Conservation (phyloP, 768 basidiomycete species). For the Rhodocollybia butyracea region DNA sequence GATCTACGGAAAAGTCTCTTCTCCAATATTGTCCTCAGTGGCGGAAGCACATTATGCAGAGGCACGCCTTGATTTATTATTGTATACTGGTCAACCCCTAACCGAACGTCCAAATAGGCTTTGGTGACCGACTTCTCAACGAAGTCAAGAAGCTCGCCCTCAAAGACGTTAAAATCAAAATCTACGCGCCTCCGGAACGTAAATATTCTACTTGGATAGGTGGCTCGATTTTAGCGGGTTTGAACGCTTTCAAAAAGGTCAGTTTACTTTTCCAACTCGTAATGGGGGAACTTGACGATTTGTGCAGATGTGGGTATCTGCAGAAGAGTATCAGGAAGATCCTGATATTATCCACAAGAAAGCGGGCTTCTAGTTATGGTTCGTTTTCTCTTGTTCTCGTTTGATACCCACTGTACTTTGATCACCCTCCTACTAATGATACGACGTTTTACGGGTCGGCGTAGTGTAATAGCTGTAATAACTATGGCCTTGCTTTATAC, state of each 20-base stretch:
- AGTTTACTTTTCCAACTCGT: conserved; percentile 6
- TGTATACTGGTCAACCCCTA: not conserved
- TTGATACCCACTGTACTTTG: conserved; percentile 10
- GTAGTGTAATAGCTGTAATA: conserved; percentile 4
- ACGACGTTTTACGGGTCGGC: not conserved
- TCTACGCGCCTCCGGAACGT: conserved; percentile 98
- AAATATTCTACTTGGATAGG: conserved; percentile 98
- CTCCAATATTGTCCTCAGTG: conserved; percentile 95
- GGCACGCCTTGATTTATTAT: conserved; percentile 45
- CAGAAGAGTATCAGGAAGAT: conserved; percentile 99
- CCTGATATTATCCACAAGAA: conserved; percentile 98
- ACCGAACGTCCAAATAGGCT: conserved; percentile 45
- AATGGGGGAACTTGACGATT: conserved; percentile 11
- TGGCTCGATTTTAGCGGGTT: conserved; percentile 91
- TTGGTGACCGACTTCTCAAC: conserved; percentile 92
- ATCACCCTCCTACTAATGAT: not conserved
- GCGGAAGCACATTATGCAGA: conserved; percentile 93
- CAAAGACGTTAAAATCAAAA: conserved; percentile 98
- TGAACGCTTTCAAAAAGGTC: conserved; percentile 98
- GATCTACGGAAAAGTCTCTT: conserved; percentile 94
- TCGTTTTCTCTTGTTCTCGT: not conserved
- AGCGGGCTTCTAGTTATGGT: conserved; percentile 61
- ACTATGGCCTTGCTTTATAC: conserved; percentile 5
- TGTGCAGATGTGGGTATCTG: conserved; percentile 96
- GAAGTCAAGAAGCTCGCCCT: conserved; percentile 96